Base-by-base conservation (phyloP, 139 green algal genomes). In the Tetraselmis chui region DNA sequence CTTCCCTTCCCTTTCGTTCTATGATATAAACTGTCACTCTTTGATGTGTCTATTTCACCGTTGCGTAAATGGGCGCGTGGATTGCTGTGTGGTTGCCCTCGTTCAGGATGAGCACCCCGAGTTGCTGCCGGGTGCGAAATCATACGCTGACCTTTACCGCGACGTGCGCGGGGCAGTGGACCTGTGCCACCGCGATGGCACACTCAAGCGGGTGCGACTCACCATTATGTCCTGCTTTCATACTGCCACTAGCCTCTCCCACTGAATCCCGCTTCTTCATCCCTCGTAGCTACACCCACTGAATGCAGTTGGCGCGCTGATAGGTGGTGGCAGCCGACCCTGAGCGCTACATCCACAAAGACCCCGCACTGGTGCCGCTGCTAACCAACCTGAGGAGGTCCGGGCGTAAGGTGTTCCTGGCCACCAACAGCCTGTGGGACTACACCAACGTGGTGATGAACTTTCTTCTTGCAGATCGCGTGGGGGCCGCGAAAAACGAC, bases 371-470 rank as follows among this genome's bases (percentile, higher is more conserved):
- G 2, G 84, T 92, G 30, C 80, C 87, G 1, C 81, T 96, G 79
- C 87, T 97, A 30, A 83, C 94, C 23, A 94, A 91, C 88, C 83
- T 97, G 78, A 87, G 91, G 1, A 32, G 76, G 2, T 86, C 78
- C 28, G 94, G 94, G 0, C 87, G 91, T n/a, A 86, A 90, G 79
- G 79, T 96, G 76, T 99, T 98, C 87, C 85, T 99, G 67, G 93
- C 95, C 79, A 99, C 96, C 83, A 99, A 99, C 92, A 91, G 81
- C 30, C 85, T 98, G 85, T 98, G 93, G 92, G 96, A 99, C 90
- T 98, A 98, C 94, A 98, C 96, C 23, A 90, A 97, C 82, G 93
- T 99, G n/a, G 95, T 98, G 28, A 99, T 99, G 96, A 98, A 98
- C 88, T 98, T 92, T 82, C 83, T 98, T 28, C 32, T 95, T 24